A percentile compares a stretch with the other conserved stretches of the same genome.
Evolutionary conservation across 1,284 basidiomycete species (phyloP).

Genomic region (Taiwanofungus camphoratus): DNA sequence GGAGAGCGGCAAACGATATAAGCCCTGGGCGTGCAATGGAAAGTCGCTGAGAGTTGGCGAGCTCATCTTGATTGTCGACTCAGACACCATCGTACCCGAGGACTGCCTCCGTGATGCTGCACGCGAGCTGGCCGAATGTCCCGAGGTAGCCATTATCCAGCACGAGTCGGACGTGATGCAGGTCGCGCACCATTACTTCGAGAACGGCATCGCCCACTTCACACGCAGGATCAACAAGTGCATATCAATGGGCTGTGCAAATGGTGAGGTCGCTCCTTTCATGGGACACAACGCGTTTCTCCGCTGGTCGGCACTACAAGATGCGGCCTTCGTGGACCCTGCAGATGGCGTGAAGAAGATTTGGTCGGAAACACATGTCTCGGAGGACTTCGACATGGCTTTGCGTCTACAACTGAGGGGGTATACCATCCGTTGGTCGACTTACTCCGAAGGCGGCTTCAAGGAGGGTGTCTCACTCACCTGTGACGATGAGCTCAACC

Average conservation of each 20-base stretch:
- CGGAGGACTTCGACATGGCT: conserved; percentile 79
- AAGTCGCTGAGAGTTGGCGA: conserved; percentile 56
- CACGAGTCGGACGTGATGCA: conserved; percentile 86
- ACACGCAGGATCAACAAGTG: conserved; percentile 73
- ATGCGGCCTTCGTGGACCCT: conserved; percentile 65
- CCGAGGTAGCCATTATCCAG: conserved; percentile 80
- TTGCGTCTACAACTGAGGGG: conserved; percentile 57
- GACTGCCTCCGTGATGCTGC: conserved; percentile 85
- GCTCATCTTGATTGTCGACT: conserved; percentile 68
- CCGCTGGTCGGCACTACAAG: conserved; percentile 80
- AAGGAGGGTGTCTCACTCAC: conserved; percentile 86
- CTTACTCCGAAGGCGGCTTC: conserved; percentile 76
- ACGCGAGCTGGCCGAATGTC: conserved; percentile 69
- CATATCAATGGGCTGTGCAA: conserved; percentile 71
- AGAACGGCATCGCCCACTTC: conserved; percentile 82
- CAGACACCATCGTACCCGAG: conserved; percentile 83
- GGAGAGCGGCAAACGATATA: conserved; percentile 46
- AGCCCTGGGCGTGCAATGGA: conserved; percentile 62
- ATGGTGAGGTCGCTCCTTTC: conserved; percentile 81
- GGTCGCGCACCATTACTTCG: conserved; percentile 82
- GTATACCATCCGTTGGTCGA: conserved; percentile 80
- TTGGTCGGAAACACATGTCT: conserved; percentile 83
- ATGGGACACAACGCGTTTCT: conserved; percentile 88
- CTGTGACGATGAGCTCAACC: conserved; percentile 73
- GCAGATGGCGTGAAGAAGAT: conserved; percentile 65